A percentile compares a stretch with the other conserved stretches of the same genome.
Evolutionary conservation across 2,329 filamentous ascomycete species (phyloP).

Genomic region (Lasiodiplodia citricola): DNA sequence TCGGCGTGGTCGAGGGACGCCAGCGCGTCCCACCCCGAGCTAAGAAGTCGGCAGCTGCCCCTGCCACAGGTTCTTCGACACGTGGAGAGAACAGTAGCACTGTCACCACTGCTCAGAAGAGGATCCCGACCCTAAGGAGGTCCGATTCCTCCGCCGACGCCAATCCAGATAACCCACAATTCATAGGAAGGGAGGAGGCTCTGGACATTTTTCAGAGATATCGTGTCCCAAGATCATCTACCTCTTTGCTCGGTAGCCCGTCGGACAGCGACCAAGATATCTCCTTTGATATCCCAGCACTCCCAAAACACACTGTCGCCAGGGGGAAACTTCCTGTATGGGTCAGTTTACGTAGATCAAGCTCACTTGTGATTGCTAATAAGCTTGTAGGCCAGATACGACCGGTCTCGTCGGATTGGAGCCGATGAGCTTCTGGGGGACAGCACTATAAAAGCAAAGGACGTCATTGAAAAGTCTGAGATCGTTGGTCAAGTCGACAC

Average conservation of each 20-base stretch:
- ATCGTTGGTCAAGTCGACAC: too few species aligned
- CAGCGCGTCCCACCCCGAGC: slow-evolving; percentile 24
- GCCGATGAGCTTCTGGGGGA: too few species aligned
- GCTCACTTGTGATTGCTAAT: too few species aligned
- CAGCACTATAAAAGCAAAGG: too few species aligned
- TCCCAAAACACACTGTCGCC: too few species aligned
- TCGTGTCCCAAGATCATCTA: not conserved
- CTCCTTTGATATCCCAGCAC: too few species aligned
- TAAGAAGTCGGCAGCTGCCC: not conserved
- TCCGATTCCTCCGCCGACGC: not conserved
- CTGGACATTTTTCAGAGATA: slow-evolving; percentile 22
- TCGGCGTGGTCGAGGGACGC: slow-evolving; percentile 36
- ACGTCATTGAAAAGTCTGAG: too few species aligned
- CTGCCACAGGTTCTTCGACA: not conserved
- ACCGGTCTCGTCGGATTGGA: too few species aligned
- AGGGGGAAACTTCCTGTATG: too few species aligned
- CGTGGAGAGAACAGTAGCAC: slow-evolving; percentile 8
- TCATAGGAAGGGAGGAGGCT: slow-evolving; percentile 8
- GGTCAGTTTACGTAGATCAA: too few species aligned
- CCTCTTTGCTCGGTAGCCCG: not conserved
- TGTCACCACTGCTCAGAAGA: not conserved
- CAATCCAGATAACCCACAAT: slow-evolving; percentile 17
- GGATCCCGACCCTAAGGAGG: not conserved
- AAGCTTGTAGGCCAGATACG: too few species aligned
- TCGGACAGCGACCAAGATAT: slow-evolving; percentile 12